phyloP scores from a whole-genome alignment of 2,329 filamentous ascomycete species.

The Nectriaceae sp. region DNA sequence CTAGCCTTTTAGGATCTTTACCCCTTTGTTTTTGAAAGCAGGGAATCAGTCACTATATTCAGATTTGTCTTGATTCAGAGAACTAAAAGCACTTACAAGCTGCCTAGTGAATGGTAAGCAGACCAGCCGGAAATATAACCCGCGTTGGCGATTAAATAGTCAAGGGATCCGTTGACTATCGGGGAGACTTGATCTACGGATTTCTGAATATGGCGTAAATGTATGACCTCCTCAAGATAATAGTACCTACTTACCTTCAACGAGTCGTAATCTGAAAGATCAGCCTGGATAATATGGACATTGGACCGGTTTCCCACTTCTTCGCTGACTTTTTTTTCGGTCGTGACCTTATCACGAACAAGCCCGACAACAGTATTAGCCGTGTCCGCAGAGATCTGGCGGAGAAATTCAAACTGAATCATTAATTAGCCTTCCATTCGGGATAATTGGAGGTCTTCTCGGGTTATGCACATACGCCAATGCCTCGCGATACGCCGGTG shows the following conservation, averaged over 20 bases:
- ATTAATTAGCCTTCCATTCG: not conserved
- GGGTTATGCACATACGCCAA: conserved; percentile 10
- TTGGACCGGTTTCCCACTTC: conserved; percentile 30
- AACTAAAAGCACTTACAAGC: conserved; percentile 13
- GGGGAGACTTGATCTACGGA: conserved; percentile 28
- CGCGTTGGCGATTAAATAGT: conserved; percentile 56
- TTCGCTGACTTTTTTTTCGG: conserved; percentile 38
- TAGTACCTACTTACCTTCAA: conserved; percentile 8
- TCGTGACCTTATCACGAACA: conserved; percentile 43
- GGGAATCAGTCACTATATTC: not conserved
- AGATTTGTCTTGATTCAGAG: too few relatives aligned
- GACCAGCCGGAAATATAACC: conserved; percentile 35
- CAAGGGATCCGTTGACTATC: conserved; percentile 44
- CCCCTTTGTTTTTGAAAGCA: too few relatives aligned
- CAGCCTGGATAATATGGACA: conserved; percentile 16
- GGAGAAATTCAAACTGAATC: conserved; percentile 36
- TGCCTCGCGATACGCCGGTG: conserved; percentile 22
- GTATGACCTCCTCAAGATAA: not conserved
- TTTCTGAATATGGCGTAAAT: too few relatives aligned
- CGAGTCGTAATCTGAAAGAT: conserved; percentile 5
- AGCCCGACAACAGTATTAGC: conserved; percentile 45
- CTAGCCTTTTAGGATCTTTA: not conserved
- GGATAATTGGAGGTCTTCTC: not conserved
- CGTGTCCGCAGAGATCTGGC: conserved; percentile 43
- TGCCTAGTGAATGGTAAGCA: conserved; percentile 14